Base-by-base conservation (phyloP, 169 alveolate genomes). In the Plasmodium blacklocki region DNA sequence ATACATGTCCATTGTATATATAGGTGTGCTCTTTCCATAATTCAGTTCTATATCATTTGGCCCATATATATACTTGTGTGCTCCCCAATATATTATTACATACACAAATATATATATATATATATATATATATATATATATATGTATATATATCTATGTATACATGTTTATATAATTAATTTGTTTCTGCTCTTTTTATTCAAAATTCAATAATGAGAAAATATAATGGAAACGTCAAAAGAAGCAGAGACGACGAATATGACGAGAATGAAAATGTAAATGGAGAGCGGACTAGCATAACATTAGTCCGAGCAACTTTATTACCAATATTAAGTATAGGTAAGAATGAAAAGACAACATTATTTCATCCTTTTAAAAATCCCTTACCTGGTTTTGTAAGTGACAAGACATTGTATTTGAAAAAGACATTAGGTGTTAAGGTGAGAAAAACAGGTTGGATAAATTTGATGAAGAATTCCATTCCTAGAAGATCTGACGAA, bases 321-420 rank as follows among this genome's bases (percentile, higher is more conserved):
- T 58, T 78, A 11, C 89, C 89, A 29, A 78, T 78, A 56, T 58
- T 78, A 29, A 66, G 80, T 21, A 78, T 78, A 39, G 89, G 75
- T 18, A 78, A 78, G 19, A 78, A 66, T 67, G 89, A 78, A 7
- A 78, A 78, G 49, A 78, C 89, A 70, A 78, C 89, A 32, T 47
- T 78, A 47, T 78, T 78, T 56, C 75, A 64, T 11, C 89, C 89
- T n/a, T 78, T 78, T 32, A 47, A 56, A 23, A 78, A 23, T 15
- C 89, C 89, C n/a, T 70, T 78, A 32, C 89, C 89, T 6, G 89
- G 89, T 14, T 78, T 78, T 47, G 80, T 78, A 18, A 78, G 89
- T 58, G 78, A 78, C 12, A 78, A 50, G 26, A 50, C 23, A 2
- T 70, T 78, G 15, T 78, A 66, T 23, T 45, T 66, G 2, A 49